Conservation (phyloP, 176 grass and related monocot species). For the Carex scoparia region DNA sequence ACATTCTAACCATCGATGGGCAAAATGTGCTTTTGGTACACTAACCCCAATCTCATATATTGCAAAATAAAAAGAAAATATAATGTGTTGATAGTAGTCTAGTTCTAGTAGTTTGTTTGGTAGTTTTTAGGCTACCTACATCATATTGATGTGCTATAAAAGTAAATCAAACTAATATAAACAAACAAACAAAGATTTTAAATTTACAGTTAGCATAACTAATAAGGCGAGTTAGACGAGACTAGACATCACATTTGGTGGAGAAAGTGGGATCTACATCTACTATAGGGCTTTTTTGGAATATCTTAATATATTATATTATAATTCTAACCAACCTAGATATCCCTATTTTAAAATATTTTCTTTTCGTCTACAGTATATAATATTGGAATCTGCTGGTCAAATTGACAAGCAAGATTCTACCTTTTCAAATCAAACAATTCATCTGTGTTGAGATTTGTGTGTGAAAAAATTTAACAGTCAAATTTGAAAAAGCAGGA, state of each 20-base stretch:
- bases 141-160: not conserved
- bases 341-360: not conserved
- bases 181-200: not conserved
- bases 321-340: not conserved
- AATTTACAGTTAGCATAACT: not conserved
- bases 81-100: not conserved
- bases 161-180: not conserved
- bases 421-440: no score
- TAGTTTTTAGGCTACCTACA: constrained; percentile 1
- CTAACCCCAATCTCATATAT: not conserved
- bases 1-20: no score
- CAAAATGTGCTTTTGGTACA: not conserved
- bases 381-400: no score
- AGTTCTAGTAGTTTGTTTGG: not conserved
- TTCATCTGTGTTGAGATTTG: no score
- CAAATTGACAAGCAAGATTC: no score
- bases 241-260: not conserved
- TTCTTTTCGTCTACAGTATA: not conserved
- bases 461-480: no score
- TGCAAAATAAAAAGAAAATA: no score
- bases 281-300: not conserved
- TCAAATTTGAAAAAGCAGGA: no score
- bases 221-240: not conserved
- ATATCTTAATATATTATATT: not conserved
- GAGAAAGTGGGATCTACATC: not conserved